Evolutionary conservation across 495 filamentous ascomycete species (phyloP).

Genomic region (Penicillium canescens): DNA sequence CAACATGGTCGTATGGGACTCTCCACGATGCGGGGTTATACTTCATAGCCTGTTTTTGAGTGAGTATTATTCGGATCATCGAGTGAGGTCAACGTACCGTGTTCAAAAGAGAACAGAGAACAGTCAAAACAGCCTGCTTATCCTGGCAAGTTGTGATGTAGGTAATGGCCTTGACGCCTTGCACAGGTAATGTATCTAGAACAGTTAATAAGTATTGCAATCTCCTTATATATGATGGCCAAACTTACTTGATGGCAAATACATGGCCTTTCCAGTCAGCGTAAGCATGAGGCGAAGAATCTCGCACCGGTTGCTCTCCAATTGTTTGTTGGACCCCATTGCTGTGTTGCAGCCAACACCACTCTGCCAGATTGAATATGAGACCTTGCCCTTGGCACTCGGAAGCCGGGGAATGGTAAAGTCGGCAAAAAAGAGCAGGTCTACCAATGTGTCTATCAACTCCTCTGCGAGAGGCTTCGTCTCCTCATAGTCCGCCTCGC

Average conservation of each 20-base stretch:
- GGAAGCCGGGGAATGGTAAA: constrained; percentile 74
- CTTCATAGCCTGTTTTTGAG: constrained; percentile 72
- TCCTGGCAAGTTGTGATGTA: constrained; percentile 86
- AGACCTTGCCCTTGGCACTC: constrained; percentile 75
- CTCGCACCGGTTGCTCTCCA: constrained; percentile 90
- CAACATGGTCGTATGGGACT: constrained; percentile 90
- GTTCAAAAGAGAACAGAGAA: constrained; percentile 90
- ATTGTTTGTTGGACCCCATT: constrained; percentile 83
- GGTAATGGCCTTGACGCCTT: constrained; percentile 83
- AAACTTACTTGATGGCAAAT: constrained; percentile 72
- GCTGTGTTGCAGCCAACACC: constrained; percentile 93
- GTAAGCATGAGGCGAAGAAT: constrained; percentile 85
- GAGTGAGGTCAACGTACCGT: constrained; percentile 61
- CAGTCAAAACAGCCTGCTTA: constrained; percentile 86
- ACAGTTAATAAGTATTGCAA: constrained; percentile 15
- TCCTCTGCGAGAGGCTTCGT: constrained; percentile 90
- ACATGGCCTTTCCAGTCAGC: constrained; percentile 87
- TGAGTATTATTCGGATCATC: not conserved
- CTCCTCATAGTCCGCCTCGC: constrained; percentile 69
- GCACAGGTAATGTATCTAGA: constrained; percentile 73
- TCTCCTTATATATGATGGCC: not conserved
- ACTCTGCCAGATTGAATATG: constrained; percentile 96
- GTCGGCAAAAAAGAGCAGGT: constrained; percentile 87
- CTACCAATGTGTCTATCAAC: constrained; percentile 85
- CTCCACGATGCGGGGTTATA: constrained; percentile 96